Base-by-base conservation (phyloP, 306 rosid genomes). In the Ziziphus jujuba region DNA sequence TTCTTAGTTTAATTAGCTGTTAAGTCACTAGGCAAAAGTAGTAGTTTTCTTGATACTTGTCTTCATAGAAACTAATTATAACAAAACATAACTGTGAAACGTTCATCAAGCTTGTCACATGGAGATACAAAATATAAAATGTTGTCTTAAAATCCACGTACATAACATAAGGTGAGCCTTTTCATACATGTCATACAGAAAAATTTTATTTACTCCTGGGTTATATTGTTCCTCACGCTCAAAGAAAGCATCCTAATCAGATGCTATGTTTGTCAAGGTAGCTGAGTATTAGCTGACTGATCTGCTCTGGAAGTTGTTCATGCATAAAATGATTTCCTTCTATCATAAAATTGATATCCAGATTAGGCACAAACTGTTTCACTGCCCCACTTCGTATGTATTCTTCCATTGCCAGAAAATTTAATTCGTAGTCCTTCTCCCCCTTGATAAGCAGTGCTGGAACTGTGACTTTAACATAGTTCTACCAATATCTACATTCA, bases 321-420 rank as follows among this genome's bases (percentile, higher is more conserved):
- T 75, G 85, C 44, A 81, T 76, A 75, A 83, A 88, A 65, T 83
- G 95, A 19, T 33, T 63, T 61, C 95, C 95, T 58, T 85, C 87
- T 25, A 78, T 77, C 25, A 81, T 13, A 68, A 15, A 81, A 22
- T 50, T 66, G 53, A 67, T 72, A 11, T 88, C 87, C 75, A 83
- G 71, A 54, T 81, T 61, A 0, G 95, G 85, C 38, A 83, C 89
- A 57, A 75, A 54, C 0, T 85, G 68, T 61, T 83, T 85, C 70
- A 79, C 77, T 6, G 62, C 61, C 56, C 78, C 87, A 25, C 81
- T 72, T 47, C 77, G 31, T 58, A 85, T 72, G 52, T 81, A 81
- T 11, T 88, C 89, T 35, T 83, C 91, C 24, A 67, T 56, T n/a
- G 89, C 87, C 0, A 82, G 82, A 72, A 73, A 63, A 12, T 88